Evolutionary conservation across 139 green algal species (phyloP).

Genomic region (Haematococcus lacustris): DNA sequence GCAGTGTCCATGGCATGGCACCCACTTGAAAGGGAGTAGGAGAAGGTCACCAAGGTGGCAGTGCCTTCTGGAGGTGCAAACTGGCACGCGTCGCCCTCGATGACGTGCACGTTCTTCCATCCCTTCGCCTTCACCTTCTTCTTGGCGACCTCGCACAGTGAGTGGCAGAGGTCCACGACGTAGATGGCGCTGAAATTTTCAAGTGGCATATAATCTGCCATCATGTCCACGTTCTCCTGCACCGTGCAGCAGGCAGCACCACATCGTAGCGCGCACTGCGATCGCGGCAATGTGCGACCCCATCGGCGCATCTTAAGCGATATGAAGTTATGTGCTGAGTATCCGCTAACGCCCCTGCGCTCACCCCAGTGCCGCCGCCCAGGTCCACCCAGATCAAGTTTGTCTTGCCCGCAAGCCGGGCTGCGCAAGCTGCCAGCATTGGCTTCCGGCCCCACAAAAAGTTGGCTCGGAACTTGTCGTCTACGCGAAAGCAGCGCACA

Average conservation of each 20-base stretch:
- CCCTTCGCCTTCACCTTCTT: conserved; percentile 69
- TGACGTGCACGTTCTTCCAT: conserved; percentile 90
- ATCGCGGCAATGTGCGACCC: not conserved
- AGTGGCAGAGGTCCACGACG: conserved; percentile 90
- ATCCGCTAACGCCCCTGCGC: too few species aligned
- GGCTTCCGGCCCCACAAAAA: conserved; percentile 91
- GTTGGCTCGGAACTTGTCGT: conserved; percentile 86
- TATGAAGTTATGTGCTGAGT: too few species aligned
- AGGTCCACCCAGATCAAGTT: conserved; percentile 91
- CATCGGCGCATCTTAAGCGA: not conserved
- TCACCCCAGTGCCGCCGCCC: conserved; percentile 84
- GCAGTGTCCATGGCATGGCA: not conserved
- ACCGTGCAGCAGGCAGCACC: not conserved
- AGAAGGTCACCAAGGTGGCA: conserved; percentile 93
- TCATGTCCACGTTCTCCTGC: conserved; percentile 93
- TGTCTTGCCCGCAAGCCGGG: conserved; percentile 52
- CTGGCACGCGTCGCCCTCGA: conserved; percentile 88
- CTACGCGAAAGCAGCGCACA: too few species aligned
- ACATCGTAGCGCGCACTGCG: not conserved
- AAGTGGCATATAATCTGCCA: conserved; percentile 86
- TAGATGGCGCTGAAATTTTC: conserved; percentile 89
- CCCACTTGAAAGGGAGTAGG: conserved; percentile 92
- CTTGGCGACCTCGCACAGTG: conserved; percentile 79
- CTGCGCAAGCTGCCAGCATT: conserved; percentile 85
- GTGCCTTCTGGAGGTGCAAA: conserved; percentile 61